Evolutionary conservation across 768 basidiomycete genomes (phyloP), one percentile per base, ranked within the genome.

Genomic region (Pholiota molesta): DNA sequence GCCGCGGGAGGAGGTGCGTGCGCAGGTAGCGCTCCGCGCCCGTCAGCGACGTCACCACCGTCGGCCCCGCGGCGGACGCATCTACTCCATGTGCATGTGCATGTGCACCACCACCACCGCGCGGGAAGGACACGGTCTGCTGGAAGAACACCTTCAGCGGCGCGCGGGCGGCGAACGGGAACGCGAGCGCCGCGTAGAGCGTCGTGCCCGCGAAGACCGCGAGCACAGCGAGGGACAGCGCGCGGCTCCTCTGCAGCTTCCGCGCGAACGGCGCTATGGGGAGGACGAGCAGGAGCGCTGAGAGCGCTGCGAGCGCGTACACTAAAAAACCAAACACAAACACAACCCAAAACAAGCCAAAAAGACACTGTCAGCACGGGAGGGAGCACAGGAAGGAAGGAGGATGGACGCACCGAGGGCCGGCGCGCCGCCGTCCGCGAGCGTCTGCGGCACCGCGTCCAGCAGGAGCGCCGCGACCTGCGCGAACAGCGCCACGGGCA

Each of bases 61-160:
- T 54, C 8, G 65, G 63, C 1, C 2, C 13, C 31, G 57, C n/a
- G 21, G 31, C 29, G 28, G 17, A 26, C 21, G 45, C 13, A 17
- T 35, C 35, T n/a, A n/a, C n/a, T n/a, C n/a, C n/a, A n/a, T n/a
- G n/a, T n/a, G n/a, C n/a, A n/a, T n/a, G n/a, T n/a, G n/a, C n/a
- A n/a, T n/a, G n/a, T n/a, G n/a, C n/a, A n/a, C n/a, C n/a, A n/a
- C n/a, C n/a, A n/a, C n/a, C n/a, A n/a, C 13, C 31, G 57, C n/a
- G 39, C 13, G 62, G 47, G 11, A 91, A 72, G 52, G 81, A 75
- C 6, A 91, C 75, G 1, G 69, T 77, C 69, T 93, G 92, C 53
- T 80, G 79, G 79, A 92, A 94, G 73, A 80, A 91, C 0, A 92
- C 73, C 64, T 91, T 92, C 68, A 92, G 74, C 0, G 90, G 91